phyloP scores from a whole-genome alignment of 768 basidiomycete genomes.

The Mycena rosella region DNA sequence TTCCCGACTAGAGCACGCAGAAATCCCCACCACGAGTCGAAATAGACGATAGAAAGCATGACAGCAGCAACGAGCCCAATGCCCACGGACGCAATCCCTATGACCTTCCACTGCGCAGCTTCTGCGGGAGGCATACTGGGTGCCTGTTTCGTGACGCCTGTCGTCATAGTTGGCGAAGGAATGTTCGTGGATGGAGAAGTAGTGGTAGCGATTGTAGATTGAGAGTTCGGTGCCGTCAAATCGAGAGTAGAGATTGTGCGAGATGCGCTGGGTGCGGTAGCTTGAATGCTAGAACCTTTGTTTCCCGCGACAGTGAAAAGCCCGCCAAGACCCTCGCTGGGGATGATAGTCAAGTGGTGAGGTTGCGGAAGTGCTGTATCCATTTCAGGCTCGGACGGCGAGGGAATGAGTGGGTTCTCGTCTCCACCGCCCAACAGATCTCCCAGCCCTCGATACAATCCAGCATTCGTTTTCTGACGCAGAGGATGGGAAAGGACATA shows the following conservation, averaged over 20 bases:
- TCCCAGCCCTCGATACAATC: conserved; percentile 31
- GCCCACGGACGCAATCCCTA: conserved; percentile 76
- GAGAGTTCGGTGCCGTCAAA: conserved; percentile 1
- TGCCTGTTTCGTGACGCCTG: conserved; percentile 33
- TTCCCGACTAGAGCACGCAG: conserved; percentile 63
- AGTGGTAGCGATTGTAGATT: conserved; percentile 14
- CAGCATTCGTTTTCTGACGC: conserved; percentile 14
- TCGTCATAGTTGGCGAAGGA: conserved; percentile 28
- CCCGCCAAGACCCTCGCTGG: conserved; percentile 18
- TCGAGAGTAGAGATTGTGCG: conserved; percentile 16
- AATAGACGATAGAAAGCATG: conserved; percentile 72
- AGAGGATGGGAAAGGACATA: conserved; percentile 32
- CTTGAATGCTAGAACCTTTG: conserved; percentile 11
- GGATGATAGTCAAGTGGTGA: conserved; percentile 6
- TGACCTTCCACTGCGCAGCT: conserved; percentile 73
- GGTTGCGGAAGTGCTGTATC: conserved; percentile 15
- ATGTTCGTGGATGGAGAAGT: conserved; percentile 18
- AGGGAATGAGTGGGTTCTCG: conserved; percentile 16
- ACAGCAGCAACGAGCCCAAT: conserved; percentile 68
- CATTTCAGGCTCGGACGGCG: conserved; percentile 22
- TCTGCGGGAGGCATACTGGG: conserved; percentile 54
- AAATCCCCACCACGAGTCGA: conserved; percentile 79
- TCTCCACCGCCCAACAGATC: conserved; percentile 39
- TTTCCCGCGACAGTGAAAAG: conserved; percentile 13
- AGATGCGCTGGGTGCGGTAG: conserved; percentile 19